These are phyloP conservation scores for Suhomyces wounanorum DNA, from an alignment of 1,139 yeast species.

Conservation along the genomic window DNA sequence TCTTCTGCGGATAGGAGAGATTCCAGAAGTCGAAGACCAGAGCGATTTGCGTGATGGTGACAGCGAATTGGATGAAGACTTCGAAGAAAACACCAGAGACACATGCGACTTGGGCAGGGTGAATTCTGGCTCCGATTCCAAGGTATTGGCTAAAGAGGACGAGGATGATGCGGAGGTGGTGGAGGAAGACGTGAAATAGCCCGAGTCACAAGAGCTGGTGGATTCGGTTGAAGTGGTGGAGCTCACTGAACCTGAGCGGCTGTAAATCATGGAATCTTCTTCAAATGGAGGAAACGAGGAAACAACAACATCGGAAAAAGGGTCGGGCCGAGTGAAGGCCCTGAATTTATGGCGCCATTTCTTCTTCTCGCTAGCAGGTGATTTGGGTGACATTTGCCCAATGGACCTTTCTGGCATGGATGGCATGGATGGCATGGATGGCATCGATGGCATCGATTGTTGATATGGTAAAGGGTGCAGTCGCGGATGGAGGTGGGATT, in stretches of 20 bases:
- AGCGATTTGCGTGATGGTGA: background rate
- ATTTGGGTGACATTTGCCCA: background rate
- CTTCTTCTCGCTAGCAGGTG: background rate
- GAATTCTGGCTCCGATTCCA: background rate
- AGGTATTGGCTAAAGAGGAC: background rate
- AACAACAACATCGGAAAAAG: background rate
- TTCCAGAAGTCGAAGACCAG: background rate
- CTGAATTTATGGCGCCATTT: conserved; percentile 2
- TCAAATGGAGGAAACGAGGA: conserved; percentile 6
- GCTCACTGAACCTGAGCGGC: background rate
- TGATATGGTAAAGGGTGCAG: too few relatives aligned
- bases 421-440: too few relatives aligned
- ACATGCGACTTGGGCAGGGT: background rate
- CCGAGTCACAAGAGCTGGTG: background rate
- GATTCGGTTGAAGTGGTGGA: background rate
- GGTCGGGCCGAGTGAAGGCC: background rate
- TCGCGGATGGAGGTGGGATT: too few relatives aligned
- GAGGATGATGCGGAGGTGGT: background rate
- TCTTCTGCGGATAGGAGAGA: conserved; percentile 4
- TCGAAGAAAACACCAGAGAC: background rate
- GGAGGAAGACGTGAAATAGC: background rate
- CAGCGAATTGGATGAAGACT: background rate
- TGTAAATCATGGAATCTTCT: background rate
- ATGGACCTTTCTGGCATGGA: background rate
- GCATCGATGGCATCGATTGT: too few relatives aligned